Evolutionary conservation across 202 grass and related monocot genomes (phyloP).

Genomic region (Panicum virgatum): DNA sequence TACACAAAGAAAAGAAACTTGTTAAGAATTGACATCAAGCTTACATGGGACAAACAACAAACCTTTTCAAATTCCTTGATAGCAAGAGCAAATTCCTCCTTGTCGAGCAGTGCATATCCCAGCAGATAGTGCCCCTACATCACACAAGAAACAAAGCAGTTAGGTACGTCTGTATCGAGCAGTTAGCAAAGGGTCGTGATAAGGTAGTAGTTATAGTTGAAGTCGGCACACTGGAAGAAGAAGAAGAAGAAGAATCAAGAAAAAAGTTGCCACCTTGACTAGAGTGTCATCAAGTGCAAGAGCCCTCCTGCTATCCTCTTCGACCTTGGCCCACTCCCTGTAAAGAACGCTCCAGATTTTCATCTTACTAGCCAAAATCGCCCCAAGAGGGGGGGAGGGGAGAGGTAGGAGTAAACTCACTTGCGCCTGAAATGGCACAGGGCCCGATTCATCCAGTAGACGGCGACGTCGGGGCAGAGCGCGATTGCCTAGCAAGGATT

Average conservation of each 20-base stretch:
- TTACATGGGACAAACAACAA: neutral
- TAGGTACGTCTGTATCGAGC: neutral
- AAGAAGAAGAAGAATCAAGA: neutral
- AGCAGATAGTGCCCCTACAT: conserved; percentile 67
- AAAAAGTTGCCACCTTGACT: conserved; percentile 47
- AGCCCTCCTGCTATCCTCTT: conserved; percentile 82
- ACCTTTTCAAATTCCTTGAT: conserved; percentile 70
- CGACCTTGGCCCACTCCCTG: conserved; percentile 76
- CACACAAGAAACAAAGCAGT: neutral
- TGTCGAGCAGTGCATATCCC: conserved; percentile 59
- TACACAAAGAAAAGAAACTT: neutral
- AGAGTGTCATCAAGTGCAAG: conserved; percentile 68
- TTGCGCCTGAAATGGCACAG: conserved; percentile 68
- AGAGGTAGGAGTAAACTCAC: conserved; percentile 27
- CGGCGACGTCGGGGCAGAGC: conserved; percentile 68
- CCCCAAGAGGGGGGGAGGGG: neutral
- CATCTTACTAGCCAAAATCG: neutral
- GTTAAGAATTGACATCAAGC: neutral
- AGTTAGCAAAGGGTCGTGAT: neutral
- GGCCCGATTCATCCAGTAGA: conserved; percentile 77
- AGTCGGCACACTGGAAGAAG: neutral
- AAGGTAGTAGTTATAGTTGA: neutral
- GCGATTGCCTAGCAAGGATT: conserved; percentile 66
- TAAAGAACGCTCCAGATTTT: neutral
- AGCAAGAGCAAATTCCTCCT: conserved; percentile 47